Base-by-base conservation (phyloP, 306 rosid species). In the Malus sylvestris region DNA sequence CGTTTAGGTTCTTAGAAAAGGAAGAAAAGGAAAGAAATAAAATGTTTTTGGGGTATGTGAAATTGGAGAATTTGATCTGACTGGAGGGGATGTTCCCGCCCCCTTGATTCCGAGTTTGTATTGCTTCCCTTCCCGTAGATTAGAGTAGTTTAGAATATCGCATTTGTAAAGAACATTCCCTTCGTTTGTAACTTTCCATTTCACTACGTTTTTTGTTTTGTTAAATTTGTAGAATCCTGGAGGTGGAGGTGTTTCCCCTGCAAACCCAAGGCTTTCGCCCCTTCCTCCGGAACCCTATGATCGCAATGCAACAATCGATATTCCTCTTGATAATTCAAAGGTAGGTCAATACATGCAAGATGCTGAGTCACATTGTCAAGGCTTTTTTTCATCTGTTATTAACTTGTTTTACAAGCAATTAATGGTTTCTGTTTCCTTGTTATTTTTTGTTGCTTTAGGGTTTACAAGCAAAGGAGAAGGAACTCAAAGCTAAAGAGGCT, bases 261-360 rank as follows among this genome's bases (percentile, higher is more conserved):
- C 89, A 68, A 79, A 82, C 59, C 85, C 96, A 74, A 87, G 76
- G 83, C 93, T 89, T 53, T 88, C 93, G 59, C 93, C 96, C 63
- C 96, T 92, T 81, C 91, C 93, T 76, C 97, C 81, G 1, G 97
- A 92, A 79, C 97, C 88, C 71, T 87, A 90, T 80, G 91, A 88
- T 78, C 91, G 96, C 60, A 91, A 91, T 67, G 88, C 90, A 79
- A 92, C 89, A 15, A 65, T 85, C 69, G 91, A 92, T 88, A 87
- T 92, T 77, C 93, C 96, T 77, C 90, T 92, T 52, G 88, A 84
- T 72, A 75, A 68, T 84, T 59, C 83, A 45, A 84, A 81, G 91
- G 97, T 92, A 70, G 80, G 70, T 55, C 73, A 61, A 73, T 33
- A 61, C 74, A 22, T 46, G 77, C 70, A 77, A 29, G 76, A 78